These are phyloP conservation scores for Meredithiella fracta DNA, from an alignment of 2,329 filamentous ascomycete species.

Conservation along the genomic window DNA sequence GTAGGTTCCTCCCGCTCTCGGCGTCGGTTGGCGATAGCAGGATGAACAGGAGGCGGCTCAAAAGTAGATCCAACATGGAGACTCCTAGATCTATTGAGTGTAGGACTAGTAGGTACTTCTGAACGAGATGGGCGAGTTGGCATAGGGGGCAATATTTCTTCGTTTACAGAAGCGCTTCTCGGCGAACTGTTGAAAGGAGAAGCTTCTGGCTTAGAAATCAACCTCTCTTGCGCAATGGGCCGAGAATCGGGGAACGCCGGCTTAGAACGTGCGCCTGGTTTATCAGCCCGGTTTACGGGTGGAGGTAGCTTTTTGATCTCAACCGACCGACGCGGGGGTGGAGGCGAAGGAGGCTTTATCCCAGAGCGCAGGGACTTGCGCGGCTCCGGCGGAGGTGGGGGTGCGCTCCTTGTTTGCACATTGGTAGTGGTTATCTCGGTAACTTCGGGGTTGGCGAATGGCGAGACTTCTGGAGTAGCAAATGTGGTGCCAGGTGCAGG, in stretches of 20 bases:
- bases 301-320: slow-evolving; percentile 48
- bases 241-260: slow-evolving; percentile 17
- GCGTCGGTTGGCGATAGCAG: slow-evolving; percentile 5
- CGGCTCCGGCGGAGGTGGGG: slow-evolving; percentile 33
- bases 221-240: not conserved
- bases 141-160: slow-evolving; percentile 19
- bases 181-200: slow-evolving; percentile 85
- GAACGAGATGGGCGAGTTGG: slow-evolving; percentile 16
- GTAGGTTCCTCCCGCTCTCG: slow-evolving; percentile 8
- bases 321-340: slow-evolving; percentile 45
- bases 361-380: slow-evolving; percentile 31
- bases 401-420: slow-evolving; percentile 34
- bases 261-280: slow-evolving; percentile 27
- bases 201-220: slow-evolving; percentile 24
- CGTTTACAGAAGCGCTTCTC: slow-evolving; percentile 36
- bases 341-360: slow-evolving; percentile 43
- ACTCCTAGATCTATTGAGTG: slow-evolving; percentile 13
- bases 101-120: slow-evolving; percentile 1
- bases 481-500: slow-evolving; percentile 27
- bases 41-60: slow-evolving; percentile 13
- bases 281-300: slow-evolving; percentile 58
- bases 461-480: not conserved
- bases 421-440: slow-evolving; percentile 13
- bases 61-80: slow-evolving; percentile 12
- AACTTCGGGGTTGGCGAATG: slow-evolving; percentile 21